Base-by-base conservation (phyloP, 129 eudicot species). In the Rutidosis leptorrhynchoides region DNA sequence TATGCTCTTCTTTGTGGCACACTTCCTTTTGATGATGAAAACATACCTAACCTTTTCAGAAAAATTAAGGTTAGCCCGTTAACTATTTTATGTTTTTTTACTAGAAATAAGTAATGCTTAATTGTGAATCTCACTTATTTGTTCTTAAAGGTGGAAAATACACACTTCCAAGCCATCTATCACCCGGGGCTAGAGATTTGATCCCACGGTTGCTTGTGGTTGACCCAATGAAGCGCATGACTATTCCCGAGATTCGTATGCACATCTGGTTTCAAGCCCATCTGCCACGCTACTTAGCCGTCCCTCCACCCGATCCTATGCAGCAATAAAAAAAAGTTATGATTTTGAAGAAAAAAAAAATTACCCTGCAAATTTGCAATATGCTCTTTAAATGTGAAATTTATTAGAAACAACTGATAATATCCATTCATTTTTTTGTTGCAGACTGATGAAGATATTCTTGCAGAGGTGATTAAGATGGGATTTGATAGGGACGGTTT, bases 11-110 rank as follows among this genome's bases (percentile, higher is more conserved):
- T 15, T 90, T n/a, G n/a, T n/a, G n/a, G n/a, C n/a, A n/a, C n/a
- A n/a, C n/a, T n/a, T n/a, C n/a, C n/a, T n/a, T n/a, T 90, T 70
- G 97, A 90, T 32, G 97, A 90, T 81, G 96, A 90, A 78, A 90
- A 90, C 73, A 84, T 87, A 58, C 96, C 96, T 17, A 84, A 83
- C 72, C 93, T 90, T 64, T 87, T 87, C 46, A 91, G 85, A 77
- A 87, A 87, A 76, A 87, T 91, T 69, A 91, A 85, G 96, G 96
- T 85, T 64, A 16, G 40, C 9, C 25, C 33, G 4, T 8, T 24
- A 33, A 1, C 16, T 60, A 48, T 40, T 57, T 29, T 60, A 29
- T 60, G 46, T n/a, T 32, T 29, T 60, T 29, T 8, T 20, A 23
- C 6, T 29, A 7, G 19, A 15, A 64, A 7, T 27, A 26, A 48